Evolutionary conservation across 208 protist genomes (phyloP).

Genomic region (Crithidia brevicula): DNA sequence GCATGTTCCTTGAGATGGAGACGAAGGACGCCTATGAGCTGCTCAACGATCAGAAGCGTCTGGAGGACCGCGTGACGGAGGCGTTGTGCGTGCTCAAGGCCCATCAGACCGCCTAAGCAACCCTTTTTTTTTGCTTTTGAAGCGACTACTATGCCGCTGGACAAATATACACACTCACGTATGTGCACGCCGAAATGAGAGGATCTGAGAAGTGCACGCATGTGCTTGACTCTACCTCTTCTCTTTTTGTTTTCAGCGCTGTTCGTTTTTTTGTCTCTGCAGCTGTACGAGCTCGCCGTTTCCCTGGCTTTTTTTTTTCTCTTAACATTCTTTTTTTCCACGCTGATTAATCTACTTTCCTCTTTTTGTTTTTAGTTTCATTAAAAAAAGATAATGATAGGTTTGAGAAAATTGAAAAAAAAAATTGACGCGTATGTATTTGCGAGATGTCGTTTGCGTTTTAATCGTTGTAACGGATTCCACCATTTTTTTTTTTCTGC

Average conservation of each 20-base stretch:
- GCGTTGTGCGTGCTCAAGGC: conserved; percentile 79
- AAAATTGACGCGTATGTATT: too few relatives aligned
- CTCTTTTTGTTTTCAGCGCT: neutral
- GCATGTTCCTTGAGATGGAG: conserved; percentile 90
- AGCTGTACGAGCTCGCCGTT: conserved; percentile 1
- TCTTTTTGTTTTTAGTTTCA: conserved; percentile 4
- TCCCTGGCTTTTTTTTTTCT: conserved; percentile 5
- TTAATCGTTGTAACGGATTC: too few relatives aligned
- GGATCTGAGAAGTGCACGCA: too few relatives aligned
- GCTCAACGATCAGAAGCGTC: conserved; percentile 66
- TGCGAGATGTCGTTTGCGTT: too few relatives aligned
- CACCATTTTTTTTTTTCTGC: conserved; percentile 18
- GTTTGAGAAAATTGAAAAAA: too few relatives aligned
- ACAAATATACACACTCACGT: too few relatives aligned
- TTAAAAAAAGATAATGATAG: neutral
- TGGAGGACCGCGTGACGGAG: conserved; percentile 80
- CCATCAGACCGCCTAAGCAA: conserved; percentile 49
- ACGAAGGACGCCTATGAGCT: conserved; percentile 71
- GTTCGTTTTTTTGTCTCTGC: neutral
- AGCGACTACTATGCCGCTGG: too few relatives aligned
- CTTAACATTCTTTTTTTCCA: neutral
- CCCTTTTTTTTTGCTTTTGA: neutral
- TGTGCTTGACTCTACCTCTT: too few relatives aligned
- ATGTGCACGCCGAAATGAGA: too few relatives aligned
- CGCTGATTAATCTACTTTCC: too few relatives aligned